Evolutionary conservation across 108 stramenopile species (phyloP).

Genomic region (Cyclotella choctawhatcheeana): DNA sequence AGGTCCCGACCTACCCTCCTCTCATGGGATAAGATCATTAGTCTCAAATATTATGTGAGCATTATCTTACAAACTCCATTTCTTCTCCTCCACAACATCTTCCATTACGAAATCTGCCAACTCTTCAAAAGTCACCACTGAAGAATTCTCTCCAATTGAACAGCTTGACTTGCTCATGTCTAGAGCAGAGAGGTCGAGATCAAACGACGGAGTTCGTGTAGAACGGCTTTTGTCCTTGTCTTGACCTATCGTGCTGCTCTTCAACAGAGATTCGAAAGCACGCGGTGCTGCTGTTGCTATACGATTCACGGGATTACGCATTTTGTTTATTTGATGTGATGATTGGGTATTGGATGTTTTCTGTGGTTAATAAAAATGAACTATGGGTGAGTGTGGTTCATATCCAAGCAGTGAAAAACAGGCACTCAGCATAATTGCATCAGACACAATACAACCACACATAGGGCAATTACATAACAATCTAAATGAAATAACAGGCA

Average conservation of each 20-base stretch:
- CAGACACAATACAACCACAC: no score
- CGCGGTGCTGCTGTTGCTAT: conserved; percentile 37
- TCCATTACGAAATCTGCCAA: neutral
- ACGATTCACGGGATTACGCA: conserved; percentile 37
- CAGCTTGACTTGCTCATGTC: neutral
- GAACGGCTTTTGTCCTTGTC: neutral
- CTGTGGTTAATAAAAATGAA: no score
- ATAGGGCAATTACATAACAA: no score
- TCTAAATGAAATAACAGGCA: no score
- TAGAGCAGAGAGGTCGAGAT: conserved; percentile 22
- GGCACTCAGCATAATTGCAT: no score
- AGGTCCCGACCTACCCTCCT: neutral
- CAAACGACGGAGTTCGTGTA: conserved; percentile 15
- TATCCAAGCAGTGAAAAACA: no score
- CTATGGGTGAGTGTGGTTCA: no score
- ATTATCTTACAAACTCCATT: neutral
- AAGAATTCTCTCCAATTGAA: neutral
- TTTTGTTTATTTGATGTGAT: neutral
- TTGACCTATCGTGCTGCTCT: neutral
- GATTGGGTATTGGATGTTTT: neutral
- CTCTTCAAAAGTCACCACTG: conserved; percentile 13
- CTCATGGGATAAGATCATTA: neutral
- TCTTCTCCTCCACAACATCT: neutral
- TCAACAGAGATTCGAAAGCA: conserved; percentile 30
- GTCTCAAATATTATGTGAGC: neutral